Base-by-base conservation (phyloP, 2,329 filamentous ascomycete species). In the Colletotrichum musae region DNA sequence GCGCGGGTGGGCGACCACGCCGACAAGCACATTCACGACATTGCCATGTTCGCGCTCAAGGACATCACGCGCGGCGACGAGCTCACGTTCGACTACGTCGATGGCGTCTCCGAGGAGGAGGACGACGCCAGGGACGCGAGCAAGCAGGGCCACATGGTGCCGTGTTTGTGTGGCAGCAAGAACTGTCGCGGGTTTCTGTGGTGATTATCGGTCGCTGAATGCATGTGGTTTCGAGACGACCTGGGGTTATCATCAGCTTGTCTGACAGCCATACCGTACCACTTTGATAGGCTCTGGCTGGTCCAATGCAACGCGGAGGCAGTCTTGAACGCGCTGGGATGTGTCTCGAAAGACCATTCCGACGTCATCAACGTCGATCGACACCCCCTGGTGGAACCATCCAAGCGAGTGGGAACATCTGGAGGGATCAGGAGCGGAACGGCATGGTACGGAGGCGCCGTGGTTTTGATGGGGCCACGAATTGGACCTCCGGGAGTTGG, bases 31-130 rank as follows among this genome's bases (percentile, higher is more conserved):
- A 85, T 95, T 6, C 94, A 95, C 77, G 92, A 94, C 70, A 82
- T 95, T 56, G 93, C 92, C 0, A 86, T 95, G 69, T 95, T 95
- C 74, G 92, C 93, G 0, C 86, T 90, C 36, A 81, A 86, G 50
- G 86, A 93, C 61, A 93, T 95, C 32, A 80, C 82, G 0, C 85
- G 86, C 1, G 88, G 88, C 2, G 88, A 91, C 39, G 93, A 96
- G 77, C 80, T 96, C 39, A 94, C 92, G 0, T 95, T 96, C 76
- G 93, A 95, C 74, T 96, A 96, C 74, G 85, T 93, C 6, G 91
- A 93, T 72, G 90, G 90, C 9, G 85, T 89, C 26, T 86, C 87
- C 9, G 82, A 83, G 21, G 78, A 83, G 28, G 80, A 82, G 13
- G 80, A 83, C 39, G 85, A 88, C 64, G 84, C 85, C 1, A 82